Conservation (phyloP, 495 filamentous ascomycete genomes). For the Geopyxis carbonaria region DNA sequence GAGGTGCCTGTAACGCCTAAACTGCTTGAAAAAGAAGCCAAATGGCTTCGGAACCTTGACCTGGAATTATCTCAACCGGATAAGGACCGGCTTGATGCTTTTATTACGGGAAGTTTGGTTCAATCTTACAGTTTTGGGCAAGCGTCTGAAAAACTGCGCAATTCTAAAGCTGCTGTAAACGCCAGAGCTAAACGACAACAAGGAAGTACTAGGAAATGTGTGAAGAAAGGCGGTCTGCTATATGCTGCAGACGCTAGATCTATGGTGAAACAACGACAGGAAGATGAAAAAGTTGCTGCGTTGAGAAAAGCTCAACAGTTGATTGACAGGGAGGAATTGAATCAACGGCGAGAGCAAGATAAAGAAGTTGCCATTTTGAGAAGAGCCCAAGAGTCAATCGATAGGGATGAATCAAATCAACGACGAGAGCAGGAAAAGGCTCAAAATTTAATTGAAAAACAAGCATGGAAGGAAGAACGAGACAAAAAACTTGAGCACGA, state of each 20-base stretch:
- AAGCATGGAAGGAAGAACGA: no score
- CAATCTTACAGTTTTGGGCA: neutral
- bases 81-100: neutral
- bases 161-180: neutral
- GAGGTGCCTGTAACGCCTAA: neutral
- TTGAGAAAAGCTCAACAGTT: no score
- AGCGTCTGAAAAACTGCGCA: neutral
- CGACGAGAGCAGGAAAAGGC: no score
- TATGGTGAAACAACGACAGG: neutral
- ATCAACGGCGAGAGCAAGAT: no score
- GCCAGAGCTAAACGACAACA: neutral
- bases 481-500: no score
- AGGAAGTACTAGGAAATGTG: neutral
- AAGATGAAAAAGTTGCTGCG: neutral
- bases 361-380: no score
- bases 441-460: no score
- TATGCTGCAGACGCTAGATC: neutral
- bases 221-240: constrained; percentile 1
- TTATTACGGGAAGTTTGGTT: neutral
- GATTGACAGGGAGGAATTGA: no score
- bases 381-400: no score
- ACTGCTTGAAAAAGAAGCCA: neutral
- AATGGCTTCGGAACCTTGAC: no score
- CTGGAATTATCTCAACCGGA: neutral
- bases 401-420: no score